Percentiles rank a stretch among this genome's conserved stretches.
Evolutionary conservation across 2,329 filamentous ascomycete species (phyloP).

Genomic region (Xylariaceae sp.): DNA sequence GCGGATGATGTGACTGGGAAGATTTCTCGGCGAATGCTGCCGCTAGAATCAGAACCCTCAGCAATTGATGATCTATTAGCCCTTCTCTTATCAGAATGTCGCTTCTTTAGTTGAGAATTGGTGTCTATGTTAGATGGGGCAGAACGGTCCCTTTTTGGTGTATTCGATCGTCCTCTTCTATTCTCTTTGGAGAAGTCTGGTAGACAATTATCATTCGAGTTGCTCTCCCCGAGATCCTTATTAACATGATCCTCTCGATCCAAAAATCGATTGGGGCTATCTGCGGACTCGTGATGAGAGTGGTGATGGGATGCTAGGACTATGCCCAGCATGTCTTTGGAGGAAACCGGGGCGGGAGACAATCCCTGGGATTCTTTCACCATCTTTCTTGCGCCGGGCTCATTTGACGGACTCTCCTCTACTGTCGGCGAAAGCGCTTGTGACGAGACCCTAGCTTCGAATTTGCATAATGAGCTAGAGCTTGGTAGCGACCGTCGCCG

Average conservation of each 20-base stretch:
- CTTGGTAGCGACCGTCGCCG: constrained; percentile 19
- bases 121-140: neutral
- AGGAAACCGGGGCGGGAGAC: neutral
- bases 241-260: too few species aligned
- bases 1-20: neutral
- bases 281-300: neutral
- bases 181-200: neutral
- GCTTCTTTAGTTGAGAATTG: neutral
- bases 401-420: constrained; percentile 32
- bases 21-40: neutral
- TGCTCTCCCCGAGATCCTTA: neutral
- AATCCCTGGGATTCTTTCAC: neutral
- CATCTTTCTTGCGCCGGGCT: neutral
- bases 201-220: neutral
- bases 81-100: neutral
- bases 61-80: neutral
- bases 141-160: neutral
- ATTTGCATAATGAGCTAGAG: constrained; percentile 17
- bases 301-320: neutral
- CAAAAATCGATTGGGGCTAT: neutral
- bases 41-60: neutral
- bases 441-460: constrained; percentile 15
- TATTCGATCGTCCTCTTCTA: neutral
- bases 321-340: neutral
- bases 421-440: constrained; percentile 35